These are phyloP conservation scores for Citrullus mucosospermus DNA, from an alignment of 306 rosid genomes.

Conservation along the genomic window DNA sequence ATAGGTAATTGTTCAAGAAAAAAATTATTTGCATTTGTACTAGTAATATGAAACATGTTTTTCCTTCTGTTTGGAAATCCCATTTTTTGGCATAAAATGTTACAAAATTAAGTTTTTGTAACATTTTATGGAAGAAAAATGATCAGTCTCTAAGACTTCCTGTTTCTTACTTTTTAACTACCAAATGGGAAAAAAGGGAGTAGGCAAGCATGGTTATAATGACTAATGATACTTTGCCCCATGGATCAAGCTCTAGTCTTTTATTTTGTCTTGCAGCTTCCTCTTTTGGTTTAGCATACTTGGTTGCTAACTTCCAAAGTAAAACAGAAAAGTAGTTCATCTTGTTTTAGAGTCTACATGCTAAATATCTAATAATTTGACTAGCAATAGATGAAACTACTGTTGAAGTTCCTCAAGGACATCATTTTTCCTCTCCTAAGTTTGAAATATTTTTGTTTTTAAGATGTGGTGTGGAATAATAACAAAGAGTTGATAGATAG, in stretches of 20 bases:
- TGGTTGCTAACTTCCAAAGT: not conserved
- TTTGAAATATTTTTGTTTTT: not conserved
- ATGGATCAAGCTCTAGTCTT: not conserved
- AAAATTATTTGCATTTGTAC: not conserved
- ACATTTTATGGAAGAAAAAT: not conserved
- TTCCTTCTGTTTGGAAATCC: not conserved
- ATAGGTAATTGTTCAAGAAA: not conserved
- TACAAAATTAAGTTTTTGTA: not conserved
- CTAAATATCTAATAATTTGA: constrained; percentile 1
- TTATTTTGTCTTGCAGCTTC: not conserved
- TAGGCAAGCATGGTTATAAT: not conserved
- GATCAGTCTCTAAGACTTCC: not conserved
- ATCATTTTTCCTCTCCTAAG: not conserved
- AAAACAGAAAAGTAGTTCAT: not conserved
- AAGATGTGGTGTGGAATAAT: not conserved
- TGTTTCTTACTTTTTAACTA: not conserved
- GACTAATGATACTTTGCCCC: not conserved
- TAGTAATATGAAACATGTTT: not conserved
- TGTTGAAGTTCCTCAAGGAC: not conserved
- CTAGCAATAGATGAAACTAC: not conserved
- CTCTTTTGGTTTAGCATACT: not conserved
- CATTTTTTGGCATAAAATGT: not conserved
- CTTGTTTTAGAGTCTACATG: not conserved
- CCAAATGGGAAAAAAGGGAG: not conserved
- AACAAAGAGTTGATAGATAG: not conserved